These are phyloP conservation scores for Pelargonium nanum DNA, from an alignment of 345 rosid species.

Conservation along the genomic window DNA sequence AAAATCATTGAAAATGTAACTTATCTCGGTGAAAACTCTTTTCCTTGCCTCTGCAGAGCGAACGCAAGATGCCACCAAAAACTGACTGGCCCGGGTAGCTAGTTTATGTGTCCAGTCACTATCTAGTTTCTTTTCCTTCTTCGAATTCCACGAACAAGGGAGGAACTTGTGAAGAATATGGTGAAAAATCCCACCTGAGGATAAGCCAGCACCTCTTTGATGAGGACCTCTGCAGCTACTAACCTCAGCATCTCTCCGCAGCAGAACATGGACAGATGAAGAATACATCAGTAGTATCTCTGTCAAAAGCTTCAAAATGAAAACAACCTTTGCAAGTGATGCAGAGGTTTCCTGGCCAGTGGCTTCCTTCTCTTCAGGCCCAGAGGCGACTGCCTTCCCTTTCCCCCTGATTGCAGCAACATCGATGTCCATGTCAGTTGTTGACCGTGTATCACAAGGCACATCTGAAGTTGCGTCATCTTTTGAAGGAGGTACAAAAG, in stretches of 20 bases:
- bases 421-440: slow-evolving; percentile 87
- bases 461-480: slow-evolving; percentile 34
- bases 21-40: slow-evolving; percentile 68
- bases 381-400: slow-evolving; percentile 73
- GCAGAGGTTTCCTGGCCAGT: slow-evolving; percentile 55
- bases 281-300: slow-evolving; percentile 81
- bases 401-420: slow-evolving; percentile 62
- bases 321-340: slow-evolving; percentile 70
- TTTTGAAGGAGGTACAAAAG: slow-evolving; percentile 54
- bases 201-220: slow-evolving; percentile 40
- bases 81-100: slow-evolving; percentile 66
- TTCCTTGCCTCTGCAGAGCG: slow-evolving; percentile 85
- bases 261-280: slow-evolving; percentile 68
- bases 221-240: slow-evolving; percentile 44
- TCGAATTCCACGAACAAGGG: slow-evolving; percentile 46
- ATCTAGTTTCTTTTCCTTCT: slow-evolving; percentile 63
- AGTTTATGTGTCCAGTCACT: slow-evolving; percentile 91
- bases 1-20: slow-evolving; percentile 53
- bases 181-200: slow-evolving; percentile 75
- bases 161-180: slow-evolving; percentile 70
- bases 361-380: slow-evolving; percentile 44
- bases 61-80: slow-evolving; percentile 81
- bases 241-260: slow-evolving; percentile 69
- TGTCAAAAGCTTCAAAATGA: slow-evolving; percentile 79
- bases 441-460: slow-evolving; percentile 27